phyloP scores from a whole-genome alignment of 2,329 filamentous ascomycete genomes.

The Pseudonectria foliicola region DNA sequence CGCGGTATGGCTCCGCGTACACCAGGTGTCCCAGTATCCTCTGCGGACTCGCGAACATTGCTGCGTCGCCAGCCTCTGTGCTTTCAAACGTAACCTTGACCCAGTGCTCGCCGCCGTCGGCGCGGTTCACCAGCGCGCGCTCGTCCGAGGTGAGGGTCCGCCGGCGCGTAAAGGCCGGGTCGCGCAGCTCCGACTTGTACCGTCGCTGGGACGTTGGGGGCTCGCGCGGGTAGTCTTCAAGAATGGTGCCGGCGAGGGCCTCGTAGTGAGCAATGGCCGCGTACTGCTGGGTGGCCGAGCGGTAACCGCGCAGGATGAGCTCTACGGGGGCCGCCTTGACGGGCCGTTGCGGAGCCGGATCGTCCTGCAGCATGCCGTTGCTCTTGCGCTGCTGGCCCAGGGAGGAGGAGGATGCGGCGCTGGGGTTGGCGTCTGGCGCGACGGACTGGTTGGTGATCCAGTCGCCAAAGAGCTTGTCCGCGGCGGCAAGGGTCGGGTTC shows the following conservation, averaged over 20 bases:
- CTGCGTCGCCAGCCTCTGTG: slow-evolving; percentile 61
- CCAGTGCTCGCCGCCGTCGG: slow-evolving; percentile 84
- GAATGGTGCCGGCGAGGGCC: slow-evolving; percentile 75
- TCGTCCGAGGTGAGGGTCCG: slow-evolving; percentile 63
- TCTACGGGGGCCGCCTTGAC: slow-evolving; percentile 52
- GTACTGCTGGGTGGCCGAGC: slow-evolving; percentile 60
- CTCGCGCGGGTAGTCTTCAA: slow-evolving; percentile 86
- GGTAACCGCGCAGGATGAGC: slow-evolving; percentile 78
- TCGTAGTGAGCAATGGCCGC: slow-evolving; percentile 87
- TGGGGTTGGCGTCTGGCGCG: slow-evolving; percentile 17
- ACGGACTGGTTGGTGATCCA: slow-evolving; percentile 46
- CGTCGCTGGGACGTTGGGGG: slow-evolving; percentile 64
- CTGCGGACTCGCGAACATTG: slow-evolving; percentile 64
- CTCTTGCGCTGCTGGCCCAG: slow-evolving; percentile 29
- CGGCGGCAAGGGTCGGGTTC: slow-evolving; percentile 54
- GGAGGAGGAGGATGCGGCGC: too few relatives aligned
- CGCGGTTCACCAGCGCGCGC: slow-evolving; percentile 70
- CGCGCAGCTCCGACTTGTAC: slow-evolving; percentile 68
- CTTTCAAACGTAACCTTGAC: slow-evolving; percentile 81
- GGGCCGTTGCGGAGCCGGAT: slow-evolving; percentile 30
- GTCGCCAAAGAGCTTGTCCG: slow-evolving; percentile 54
- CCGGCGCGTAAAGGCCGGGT: slow-evolving; percentile 62
- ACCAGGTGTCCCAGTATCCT: slow-evolving; percentile 63
- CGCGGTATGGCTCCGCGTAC: slow-evolving; percentile 63
- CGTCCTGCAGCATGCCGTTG: slow-evolving; percentile 32